These are phyloP conservation scores for Hymenoscyphus scutula DNA, from an alignment of 2,329 filamentous ascomycete genomes.

Conservation along the genomic window DNA sequence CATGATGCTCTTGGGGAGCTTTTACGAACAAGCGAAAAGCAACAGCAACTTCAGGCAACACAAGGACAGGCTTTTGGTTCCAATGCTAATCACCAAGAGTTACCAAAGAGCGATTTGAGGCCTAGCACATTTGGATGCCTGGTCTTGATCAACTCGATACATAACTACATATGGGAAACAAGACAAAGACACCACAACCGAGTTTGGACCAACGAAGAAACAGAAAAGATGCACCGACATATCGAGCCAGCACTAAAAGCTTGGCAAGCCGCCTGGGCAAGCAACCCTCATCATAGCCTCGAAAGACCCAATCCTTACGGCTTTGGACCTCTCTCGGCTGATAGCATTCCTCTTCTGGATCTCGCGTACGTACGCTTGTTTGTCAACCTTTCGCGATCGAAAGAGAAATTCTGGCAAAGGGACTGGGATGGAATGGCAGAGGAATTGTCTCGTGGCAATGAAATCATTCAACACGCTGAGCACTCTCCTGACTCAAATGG, in stretches of 20 bases:
- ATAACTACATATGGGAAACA: conserved; percentile 99
- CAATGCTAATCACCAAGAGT: conserved; percentile 46
- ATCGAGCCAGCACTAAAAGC: conserved; percentile 91
- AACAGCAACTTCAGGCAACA: conserved; percentile 51
- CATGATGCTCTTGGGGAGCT: conserved; percentile 78
- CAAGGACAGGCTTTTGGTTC: conserved; percentile 45
- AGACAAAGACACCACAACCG: conserved; percentile 84
- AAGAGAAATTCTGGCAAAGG: conserved; percentile 90
- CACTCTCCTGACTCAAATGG: conserved; percentile 51
- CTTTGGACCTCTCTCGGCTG: conserved; percentile 77
- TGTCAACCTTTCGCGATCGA: conserved; percentile 87
- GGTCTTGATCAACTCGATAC: conserved; percentile 87
- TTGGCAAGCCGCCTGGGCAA: conserved; percentile 91
- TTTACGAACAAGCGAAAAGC: conserved; percentile 69
- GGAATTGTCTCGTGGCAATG: conserved; percentile 75
- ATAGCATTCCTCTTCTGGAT: conserved; percentile 87
- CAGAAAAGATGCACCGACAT: conserved; percentile 91
- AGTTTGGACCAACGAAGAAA: conserved; percentile 87
- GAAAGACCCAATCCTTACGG: conserved; percentile 84
- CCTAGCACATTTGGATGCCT: conserved; percentile 92
- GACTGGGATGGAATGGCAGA: conserved; percentile 92
- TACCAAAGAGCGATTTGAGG: conserved; percentile 61
- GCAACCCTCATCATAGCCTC: conserved; percentile 78
- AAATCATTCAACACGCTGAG: conserved; percentile 71
- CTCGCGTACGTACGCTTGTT: conserved; percentile 90